phyloP scores from a whole-genome alignment of 2,329 filamentous ascomycete species.

The Triangularia setosa region DNA sequence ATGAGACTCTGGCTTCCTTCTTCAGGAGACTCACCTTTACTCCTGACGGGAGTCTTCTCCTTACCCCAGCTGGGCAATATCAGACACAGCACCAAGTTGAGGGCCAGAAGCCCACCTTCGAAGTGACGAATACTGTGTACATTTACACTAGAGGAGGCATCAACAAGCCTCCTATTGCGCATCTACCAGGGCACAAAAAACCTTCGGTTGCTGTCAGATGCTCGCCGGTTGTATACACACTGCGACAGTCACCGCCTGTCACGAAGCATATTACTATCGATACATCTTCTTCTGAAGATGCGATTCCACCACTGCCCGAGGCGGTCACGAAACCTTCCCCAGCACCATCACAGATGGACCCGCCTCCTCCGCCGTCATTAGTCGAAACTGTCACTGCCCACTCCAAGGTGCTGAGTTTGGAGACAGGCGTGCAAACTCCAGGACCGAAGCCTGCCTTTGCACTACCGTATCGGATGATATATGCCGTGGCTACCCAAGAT shows the following conservation, averaged over 20 bases:
- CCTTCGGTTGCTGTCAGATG: conserved; percentile 94
- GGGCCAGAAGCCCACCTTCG: conserved; percentile 72
- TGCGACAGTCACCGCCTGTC: conserved; percentile 62
- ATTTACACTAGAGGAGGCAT: conserved; percentile 95
- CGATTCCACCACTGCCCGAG: conserved; percentile 79
- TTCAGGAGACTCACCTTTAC: conserved; percentile 92
- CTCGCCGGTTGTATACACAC: conserved; percentile 82
- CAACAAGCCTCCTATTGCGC: conserved; percentile 92
- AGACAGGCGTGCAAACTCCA: conserved; percentile 47
- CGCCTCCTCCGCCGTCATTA: conserved; percentile 60
- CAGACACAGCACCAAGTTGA: conserved; percentile 69
- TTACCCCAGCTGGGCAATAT: conserved; percentile 94
- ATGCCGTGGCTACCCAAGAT: conserved; percentile 95
- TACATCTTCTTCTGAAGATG: conserved; percentile 81
- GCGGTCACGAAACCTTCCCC: conserved; percentile 63
- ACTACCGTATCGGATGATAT: conserved; percentile 88
- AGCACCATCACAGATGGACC: conserved; percentile 69
- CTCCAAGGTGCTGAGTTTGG: conserved; percentile 45
- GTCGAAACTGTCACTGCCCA: conserved; percentile 49
- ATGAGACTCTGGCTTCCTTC: conserved; percentile 95
- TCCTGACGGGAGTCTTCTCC: conserved; percentile 86
- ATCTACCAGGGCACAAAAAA: conserved; percentile 96
- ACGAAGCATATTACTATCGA: conserved; percentile 94
- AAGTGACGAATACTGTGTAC: conserved; percentile 95
- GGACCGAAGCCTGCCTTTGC: conserved; percentile 71